phyloP scores from a whole-genome alignment of 495 filamentous ascomycete genomes.

The Penicillium macrosclerotiorum region DNA sequence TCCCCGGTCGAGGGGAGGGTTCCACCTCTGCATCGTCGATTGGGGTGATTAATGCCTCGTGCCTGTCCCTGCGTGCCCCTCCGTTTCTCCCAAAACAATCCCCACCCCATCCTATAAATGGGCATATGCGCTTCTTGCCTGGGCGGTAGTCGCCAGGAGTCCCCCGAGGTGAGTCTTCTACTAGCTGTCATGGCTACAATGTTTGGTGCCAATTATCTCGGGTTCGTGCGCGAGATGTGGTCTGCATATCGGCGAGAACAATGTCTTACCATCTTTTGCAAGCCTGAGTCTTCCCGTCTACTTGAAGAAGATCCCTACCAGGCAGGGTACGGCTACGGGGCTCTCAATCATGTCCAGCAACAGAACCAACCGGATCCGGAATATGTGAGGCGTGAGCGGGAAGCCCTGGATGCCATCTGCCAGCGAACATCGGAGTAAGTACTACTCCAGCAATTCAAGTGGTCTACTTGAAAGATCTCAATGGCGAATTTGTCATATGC shows the following conservation, averaged over 20 bases:
- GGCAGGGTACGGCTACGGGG: constrained; percentile 46
- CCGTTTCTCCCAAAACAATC: not conserved
- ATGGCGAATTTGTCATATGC: no score
- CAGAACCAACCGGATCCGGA: constrained; percentile 48
- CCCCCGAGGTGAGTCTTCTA: constrained; percentile 44
- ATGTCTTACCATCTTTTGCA: constrained; percentile 22
- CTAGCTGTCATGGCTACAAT: constrained; percentile 1
- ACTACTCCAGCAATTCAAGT: not conserved
- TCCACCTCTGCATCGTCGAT: constrained; percentile 16
- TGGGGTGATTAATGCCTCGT: constrained; percentile 30
- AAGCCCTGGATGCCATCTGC: constrained; percentile 53
- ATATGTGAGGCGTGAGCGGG: constrained; percentile 48
- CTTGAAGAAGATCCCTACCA: constrained; percentile 54
- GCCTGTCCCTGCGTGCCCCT: constrained; percentile 22
- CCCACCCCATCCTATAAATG: constrained; percentile 37
- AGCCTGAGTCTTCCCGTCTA: constrained; percentile 51
- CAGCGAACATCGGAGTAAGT: constrained; percentile 53
- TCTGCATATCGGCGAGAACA: not conserved
- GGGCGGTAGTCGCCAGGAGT: constrained; percentile 43
- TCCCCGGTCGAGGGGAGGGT: constrained; percentile 9
- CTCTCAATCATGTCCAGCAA: constrained; percentile 38
- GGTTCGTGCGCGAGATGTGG: constrained; percentile 16
- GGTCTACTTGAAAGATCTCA: no score
- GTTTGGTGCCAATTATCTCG: constrained; percentile 18
- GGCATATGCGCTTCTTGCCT: constrained; percentile 53